Conservation (phyloP, 176 grass and related monocot species). For the Elymus sibiricus region DNA sequence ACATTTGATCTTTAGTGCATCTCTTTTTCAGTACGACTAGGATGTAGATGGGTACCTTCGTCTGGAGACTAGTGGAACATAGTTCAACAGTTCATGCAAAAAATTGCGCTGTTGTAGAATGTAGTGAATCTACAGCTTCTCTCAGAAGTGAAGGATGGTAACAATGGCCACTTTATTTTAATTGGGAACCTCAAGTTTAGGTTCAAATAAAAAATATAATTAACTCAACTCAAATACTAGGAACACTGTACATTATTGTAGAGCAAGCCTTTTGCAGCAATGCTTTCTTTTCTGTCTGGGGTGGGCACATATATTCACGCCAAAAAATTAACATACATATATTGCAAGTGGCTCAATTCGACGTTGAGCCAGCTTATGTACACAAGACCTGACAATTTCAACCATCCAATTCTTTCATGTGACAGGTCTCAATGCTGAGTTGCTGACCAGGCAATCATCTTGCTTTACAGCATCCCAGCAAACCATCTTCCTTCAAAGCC, state of each 20-base stretch:
- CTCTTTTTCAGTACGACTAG: not conserved
- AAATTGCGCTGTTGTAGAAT: not conserved
- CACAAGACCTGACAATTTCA: not conserved
- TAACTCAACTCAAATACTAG: not conserved
- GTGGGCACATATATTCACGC: not conserved
- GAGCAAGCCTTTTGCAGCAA: conserved; percentile 1
- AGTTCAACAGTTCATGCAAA: not conserved
- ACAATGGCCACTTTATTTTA: not conserved
- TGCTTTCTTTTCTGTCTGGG: not conserved
- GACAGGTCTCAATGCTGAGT: not conserved
- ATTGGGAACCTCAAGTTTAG: not conserved
- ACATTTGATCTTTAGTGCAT: not conserved
- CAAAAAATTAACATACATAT: not conserved
- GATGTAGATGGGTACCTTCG: not conserved
- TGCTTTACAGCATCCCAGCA: conserved; percentile 1
- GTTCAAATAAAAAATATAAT: not conserved
- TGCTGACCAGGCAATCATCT: conserved; percentile 8
- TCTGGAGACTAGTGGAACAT: not conserved
- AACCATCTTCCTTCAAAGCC: conserved; percentile 7
- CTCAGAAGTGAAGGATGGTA: conserved; percentile 5
- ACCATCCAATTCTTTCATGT: conserved; percentile 3
- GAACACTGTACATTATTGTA: conserved; percentile 31
- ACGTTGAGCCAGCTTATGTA: conserved; percentile 7
- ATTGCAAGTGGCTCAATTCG: conserved; percentile 31
- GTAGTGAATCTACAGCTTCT: not conserved